Percentiles rank a stretch among this genome's conserved stretches.
Evolutionary conservation across 106 monocot species (phyloP).

Genomic region (Amphibolis antarctica): DNA sequence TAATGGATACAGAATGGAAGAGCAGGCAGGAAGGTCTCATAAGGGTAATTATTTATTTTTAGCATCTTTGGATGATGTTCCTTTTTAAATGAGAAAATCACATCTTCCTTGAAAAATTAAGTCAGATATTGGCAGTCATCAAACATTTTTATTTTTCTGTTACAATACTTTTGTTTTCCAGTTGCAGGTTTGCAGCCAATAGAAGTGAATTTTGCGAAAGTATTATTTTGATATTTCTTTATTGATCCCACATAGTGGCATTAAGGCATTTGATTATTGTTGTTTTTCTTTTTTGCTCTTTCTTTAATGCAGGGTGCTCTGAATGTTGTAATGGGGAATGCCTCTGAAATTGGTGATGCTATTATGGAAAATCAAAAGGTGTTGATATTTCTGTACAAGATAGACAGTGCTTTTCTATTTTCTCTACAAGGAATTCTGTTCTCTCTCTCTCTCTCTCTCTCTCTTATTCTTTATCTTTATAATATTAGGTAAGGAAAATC

Average conservation of each 20-base stretch:
- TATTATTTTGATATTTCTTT: too few species aligned
- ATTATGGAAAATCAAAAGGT: constrained; percentile 76
- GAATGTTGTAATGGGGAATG: constrained; percentile 90
- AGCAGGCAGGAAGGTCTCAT: too few species aligned
- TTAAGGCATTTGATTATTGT: too few species aligned
- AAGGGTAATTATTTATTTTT: too few species aligned
- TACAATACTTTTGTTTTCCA: neutral
- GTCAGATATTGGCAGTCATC: too few species aligned
- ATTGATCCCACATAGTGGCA: too few species aligned
- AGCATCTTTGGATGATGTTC: too few species aligned
- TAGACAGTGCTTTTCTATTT: neutral
- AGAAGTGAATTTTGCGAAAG: too few species aligned
- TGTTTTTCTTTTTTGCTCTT: neutral
- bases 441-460: neutral
- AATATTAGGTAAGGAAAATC: constrained; percentile 64
- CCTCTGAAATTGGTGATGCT: constrained; percentile 71
- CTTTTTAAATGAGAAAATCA: too few species aligned
- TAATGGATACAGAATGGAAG: too few species aligned
- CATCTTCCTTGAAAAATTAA: too few species aligned
- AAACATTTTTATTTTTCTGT: neutral
- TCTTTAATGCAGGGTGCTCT: constrained; percentile 54
- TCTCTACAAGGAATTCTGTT: neutral
- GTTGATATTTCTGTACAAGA: neutral
- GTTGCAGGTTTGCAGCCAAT: too few species aligned
- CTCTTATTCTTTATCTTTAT: constrained; percentile 4